Percentiles rank a stretch among this genome's conserved stretches.
These are phyloP conservation scores for Inga leiocalycina DNA, from an alignment of 306 rosid species.

Conservation along the genomic window DNA sequence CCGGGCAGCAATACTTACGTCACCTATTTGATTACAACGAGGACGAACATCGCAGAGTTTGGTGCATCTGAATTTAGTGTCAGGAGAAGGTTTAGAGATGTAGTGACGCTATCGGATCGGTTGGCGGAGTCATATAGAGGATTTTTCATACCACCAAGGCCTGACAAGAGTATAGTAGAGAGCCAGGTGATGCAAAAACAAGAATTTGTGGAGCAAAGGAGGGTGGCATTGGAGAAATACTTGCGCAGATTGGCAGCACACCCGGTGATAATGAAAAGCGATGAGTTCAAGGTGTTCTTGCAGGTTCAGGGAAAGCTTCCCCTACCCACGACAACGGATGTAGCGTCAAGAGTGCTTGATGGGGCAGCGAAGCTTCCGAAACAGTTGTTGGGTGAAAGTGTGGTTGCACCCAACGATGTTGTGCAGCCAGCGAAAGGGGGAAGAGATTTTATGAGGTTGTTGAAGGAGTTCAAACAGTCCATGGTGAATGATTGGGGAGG, in stretches of 20 bases:
- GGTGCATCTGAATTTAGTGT: constrained; percentile 78
- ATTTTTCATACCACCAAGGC: constrained; percentile 88
- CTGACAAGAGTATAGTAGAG: constrained; percentile 94
- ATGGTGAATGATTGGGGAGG: constrained; percentile 95
- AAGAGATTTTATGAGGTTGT: constrained; percentile 84
- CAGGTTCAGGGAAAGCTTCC: constrained; percentile 86
- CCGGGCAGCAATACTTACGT: constrained; percentile 72
- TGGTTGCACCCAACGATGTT: constrained; percentile 68
- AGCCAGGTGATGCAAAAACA: constrained; percentile 99
- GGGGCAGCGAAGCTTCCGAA: constrained; percentile 84
- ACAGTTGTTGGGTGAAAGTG: constrained; percentile 68
- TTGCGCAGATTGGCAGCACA: constrained; percentile 73
- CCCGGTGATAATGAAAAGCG: constrained; percentile 80
- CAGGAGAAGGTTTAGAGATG: constrained; percentile 80
- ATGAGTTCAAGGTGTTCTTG: constrained; percentile 79
- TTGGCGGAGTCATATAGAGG: constrained; percentile 88
- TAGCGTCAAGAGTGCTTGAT: constrained; percentile 83
- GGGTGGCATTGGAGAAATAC: constrained; percentile 90
- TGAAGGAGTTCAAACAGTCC: constrained; percentile 93
- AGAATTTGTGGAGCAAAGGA: constrained; percentile 96
- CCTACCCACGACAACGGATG: constrained; percentile 55
- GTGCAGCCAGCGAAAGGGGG: constrained; percentile 95
- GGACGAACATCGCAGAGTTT: constrained; percentile 72
- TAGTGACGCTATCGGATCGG: constrained; percentile 85
- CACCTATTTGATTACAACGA: constrained; percentile 82